phyloP scores from a whole-genome alignment of 2,329 filamentous ascomycete genomes.

The Fusarium euwallaceae region DNA sequence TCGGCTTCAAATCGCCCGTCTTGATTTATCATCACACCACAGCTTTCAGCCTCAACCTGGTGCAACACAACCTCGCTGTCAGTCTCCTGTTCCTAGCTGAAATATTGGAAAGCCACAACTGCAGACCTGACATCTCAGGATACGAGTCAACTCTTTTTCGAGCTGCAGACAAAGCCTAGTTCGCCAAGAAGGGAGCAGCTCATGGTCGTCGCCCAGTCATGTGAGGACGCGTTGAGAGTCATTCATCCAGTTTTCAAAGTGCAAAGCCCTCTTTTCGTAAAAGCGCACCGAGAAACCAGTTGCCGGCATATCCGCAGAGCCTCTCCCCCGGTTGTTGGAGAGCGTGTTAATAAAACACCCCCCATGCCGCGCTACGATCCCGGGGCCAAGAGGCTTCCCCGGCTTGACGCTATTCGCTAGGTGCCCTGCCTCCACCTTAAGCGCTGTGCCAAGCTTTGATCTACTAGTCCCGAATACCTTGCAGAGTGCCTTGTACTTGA shows the following conservation, averaged over 20 bases:
- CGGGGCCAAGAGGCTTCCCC: neutral
- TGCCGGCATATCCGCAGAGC: slow-evolving; percentile 10
- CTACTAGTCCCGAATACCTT: slow-evolving; percentile 1
- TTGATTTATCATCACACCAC: neutral
- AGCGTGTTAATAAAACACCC: neutral
- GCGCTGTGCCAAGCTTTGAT: slow-evolving; percentile 1
- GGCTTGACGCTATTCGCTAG: neutral
- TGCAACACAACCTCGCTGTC: neutral
- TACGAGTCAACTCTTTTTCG: neutral
- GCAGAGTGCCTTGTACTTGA: slow-evolving; percentile 6
- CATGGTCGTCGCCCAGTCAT: neutral
- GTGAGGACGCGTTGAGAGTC: slow-evolving; percentile 2
- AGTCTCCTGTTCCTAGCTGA: neutral
- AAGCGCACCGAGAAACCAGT: neutral
- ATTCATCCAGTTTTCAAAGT: slow-evolving; percentile 5
- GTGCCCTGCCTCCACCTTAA: slow-evolving; percentile 3
- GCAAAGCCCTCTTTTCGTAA: neutral
- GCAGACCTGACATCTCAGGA: neutral
- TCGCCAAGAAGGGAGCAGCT: neutral
- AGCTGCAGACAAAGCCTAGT: neutral
- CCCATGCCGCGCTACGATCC: neutral
- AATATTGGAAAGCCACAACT: slow-evolving; percentile 7
- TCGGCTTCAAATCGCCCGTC: neutral
- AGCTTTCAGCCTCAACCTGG: neutral
- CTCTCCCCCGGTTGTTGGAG: neutral